phyloP scores from a whole-genome alignment of 108 stramenopile species.

The Cyclotella sp. region DNA sequence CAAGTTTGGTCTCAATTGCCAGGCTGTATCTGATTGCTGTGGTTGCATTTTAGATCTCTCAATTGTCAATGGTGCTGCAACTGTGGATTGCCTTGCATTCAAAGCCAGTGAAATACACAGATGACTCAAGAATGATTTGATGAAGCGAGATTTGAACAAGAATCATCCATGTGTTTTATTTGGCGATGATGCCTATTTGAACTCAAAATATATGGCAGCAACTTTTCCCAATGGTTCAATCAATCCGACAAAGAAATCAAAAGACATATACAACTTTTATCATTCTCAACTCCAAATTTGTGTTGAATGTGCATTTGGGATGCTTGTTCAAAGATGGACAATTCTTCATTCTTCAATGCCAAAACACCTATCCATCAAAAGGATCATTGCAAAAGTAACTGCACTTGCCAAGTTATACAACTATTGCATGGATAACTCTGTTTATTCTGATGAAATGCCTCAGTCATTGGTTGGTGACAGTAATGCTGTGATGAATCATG shows the following conservation, averaged over 20 bases:
- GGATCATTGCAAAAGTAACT: background rate
- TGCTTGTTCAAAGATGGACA: slow-evolving; percentile 19
- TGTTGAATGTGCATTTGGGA: slow-evolving; percentile 35
- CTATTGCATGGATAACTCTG: slow-evolving; percentile 15
- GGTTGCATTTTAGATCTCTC: slow-evolving; percentile 31
- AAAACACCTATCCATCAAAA: background rate
- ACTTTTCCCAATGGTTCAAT: slow-evolving; percentile 20
- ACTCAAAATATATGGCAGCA: slow-evolving; percentile 45
- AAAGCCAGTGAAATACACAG: background rate
- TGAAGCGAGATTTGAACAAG: slow-evolving; percentile 5
- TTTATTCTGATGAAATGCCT: background rate
- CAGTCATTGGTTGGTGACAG: background rate
- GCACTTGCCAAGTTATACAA: slow-evolving; percentile 10
- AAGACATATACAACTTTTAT: slow-evolving; percentile 28
- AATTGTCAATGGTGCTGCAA: slow-evolving; percentile 16
- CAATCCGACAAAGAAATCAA: background rate
- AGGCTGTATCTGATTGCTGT: slow-evolving; percentile 25
- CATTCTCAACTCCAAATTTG: slow-evolving; percentile 30
- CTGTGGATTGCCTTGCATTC: slow-evolving; percentile 34
- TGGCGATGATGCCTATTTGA: slow-evolving; percentile 47
- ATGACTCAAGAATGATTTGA: slow-evolving; percentile 18
- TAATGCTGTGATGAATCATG: background rate
- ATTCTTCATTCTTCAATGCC: slow-evolving; percentile 13
- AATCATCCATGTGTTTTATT: slow-evolving; percentile 19
- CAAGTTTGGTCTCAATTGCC: slow-evolving; percentile 45